These are phyloP conservation scores for Rhynchospora breviuscula DNA, from an alignment of 176 grass and related monocot genomes.

Conservation along the genomic window DNA sequence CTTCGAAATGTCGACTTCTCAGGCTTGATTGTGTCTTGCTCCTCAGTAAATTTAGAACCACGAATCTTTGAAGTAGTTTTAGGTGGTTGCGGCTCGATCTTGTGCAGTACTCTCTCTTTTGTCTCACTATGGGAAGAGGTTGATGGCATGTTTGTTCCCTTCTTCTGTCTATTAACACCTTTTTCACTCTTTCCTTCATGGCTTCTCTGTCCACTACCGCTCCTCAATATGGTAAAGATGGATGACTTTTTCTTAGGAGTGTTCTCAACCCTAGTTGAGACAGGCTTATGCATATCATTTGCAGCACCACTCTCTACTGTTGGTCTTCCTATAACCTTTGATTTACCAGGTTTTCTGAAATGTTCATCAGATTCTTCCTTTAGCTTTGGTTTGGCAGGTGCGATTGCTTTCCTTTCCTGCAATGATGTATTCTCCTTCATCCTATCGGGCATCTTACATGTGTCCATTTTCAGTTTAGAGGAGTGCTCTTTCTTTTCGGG, in stretches of 20 bases:
- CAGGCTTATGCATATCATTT: not conserved
- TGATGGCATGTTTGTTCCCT: not conserved
- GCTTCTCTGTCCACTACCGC: constrained; percentile 11
- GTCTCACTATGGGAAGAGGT: not conserved
- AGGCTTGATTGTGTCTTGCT: constrained; percentile 22
- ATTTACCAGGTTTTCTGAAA: constrained; percentile 5
- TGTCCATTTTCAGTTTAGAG: not conserved
- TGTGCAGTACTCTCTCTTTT: not conserved
- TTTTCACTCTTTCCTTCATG: constrained; percentile 16
- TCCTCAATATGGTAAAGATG: constrained; percentile 10
- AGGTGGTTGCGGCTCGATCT: constrained; percentile 23
- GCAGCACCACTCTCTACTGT: not conserved
- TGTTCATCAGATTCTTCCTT: constrained; percentile 13
- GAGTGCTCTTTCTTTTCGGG: not conserved
- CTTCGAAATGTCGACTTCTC: constrained; percentile 43
- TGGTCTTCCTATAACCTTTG: not conserved
- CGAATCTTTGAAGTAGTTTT: constrained; percentile 21
- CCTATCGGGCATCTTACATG: not conserved
- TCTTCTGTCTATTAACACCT: constrained; percentile 6
- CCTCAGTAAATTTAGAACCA: constrained; percentile 33
- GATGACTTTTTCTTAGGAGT: constrained; percentile 20
- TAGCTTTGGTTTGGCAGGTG: constrained; percentile 28
- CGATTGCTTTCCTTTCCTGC: constrained; percentile 14
- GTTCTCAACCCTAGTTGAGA: not conserved
- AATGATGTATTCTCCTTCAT: constrained; percentile 17